These are phyloP conservation scores for Boletus calvinii DNA, from an alignment of 1,284 basidiomycete species.

Conservation along the genomic window DNA sequence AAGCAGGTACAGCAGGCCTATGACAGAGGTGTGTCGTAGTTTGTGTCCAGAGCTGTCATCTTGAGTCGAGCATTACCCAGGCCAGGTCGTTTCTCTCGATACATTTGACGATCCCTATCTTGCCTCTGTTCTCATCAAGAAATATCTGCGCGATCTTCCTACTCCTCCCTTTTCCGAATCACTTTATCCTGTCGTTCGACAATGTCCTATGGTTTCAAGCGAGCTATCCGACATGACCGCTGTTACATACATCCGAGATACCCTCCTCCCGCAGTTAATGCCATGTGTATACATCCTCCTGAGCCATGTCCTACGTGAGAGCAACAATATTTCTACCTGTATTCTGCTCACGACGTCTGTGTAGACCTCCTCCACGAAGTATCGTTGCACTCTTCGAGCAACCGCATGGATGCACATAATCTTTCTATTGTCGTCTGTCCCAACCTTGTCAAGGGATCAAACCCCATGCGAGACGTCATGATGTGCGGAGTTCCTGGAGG, in stretches of 20 bases:
- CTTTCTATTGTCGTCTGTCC: conserved; percentile 76
- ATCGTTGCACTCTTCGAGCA: conserved; percentile 58
- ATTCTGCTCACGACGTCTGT: conserved; percentile 14
- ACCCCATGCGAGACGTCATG: conserved; percentile 66
- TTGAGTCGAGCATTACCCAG: conserved; percentile 36
- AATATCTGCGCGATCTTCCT: conserved; percentile 77
- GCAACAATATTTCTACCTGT: background rate
- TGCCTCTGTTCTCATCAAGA: conserved; percentile 82
- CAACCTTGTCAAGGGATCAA: conserved; percentile 70
- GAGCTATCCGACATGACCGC: conserved; percentile 57
- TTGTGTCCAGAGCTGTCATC: background rate
- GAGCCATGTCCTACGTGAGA: conserved; percentile 70
- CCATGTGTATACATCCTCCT: conserved; percentile 74
- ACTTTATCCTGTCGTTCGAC: conserved; percentile 62
- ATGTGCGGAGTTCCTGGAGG: conserved; percentile 65
- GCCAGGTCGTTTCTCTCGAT: conserved; percentile 72
- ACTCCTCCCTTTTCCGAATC: conserved; percentile 70
- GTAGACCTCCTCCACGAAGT: conserved; percentile 78
- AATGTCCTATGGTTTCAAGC: conserved; percentile 60
- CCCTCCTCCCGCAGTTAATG: conserved; percentile 61
- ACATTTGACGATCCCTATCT: conserved; percentile 76
- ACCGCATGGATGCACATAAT: conserved; percentile 83
- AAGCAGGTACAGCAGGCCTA: conserved; percentile 78
- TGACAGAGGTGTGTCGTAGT: conserved; percentile 56
- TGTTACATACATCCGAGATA: conserved; percentile 64